These are phyloP conservation scores for Penicillium simplicissimum DNA, from an alignment of 495 filamentous ascomycete genomes.

Conservation along the genomic window DNA sequence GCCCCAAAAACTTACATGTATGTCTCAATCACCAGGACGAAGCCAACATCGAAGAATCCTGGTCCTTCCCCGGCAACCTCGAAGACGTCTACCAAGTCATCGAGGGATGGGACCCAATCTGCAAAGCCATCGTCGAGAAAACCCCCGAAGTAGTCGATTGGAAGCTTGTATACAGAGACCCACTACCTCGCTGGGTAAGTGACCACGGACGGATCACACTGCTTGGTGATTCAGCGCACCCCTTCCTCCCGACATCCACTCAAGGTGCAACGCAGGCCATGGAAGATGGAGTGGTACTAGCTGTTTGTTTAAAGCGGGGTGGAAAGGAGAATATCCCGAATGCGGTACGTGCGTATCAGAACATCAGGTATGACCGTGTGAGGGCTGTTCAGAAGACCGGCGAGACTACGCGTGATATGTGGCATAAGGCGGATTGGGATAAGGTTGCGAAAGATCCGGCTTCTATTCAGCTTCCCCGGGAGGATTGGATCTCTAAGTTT, in stretches of 20 bases:
- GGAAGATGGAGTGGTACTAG: slow-evolving; percentile 69
- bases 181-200: slow-evolving; percentile 64
- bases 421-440: slow-evolving; percentile 60
- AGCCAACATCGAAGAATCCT: slow-evolving; percentile 48
- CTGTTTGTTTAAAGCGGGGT: slow-evolving; percentile 56
- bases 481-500: slow-evolving; percentile 59
- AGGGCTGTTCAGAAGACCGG: slow-evolving; percentile 56
- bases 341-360: slow-evolving; percentile 50
- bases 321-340: slow-evolving; percentile 50
- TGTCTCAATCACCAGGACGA: slow-evolving; percentile 46
- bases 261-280: slow-evolving; percentile 73
- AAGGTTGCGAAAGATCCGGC: slow-evolving; percentile 56
- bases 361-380: slow-evolving; percentile 57
- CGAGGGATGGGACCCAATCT: slow-evolving; percentile 67
- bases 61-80: slow-evolving; percentile 46
- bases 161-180: slow-evolving; percentile 72
- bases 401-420: slow-evolving; percentile 55
- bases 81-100: slow-evolving; percentile 56
- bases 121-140: slow-evolving; percentile 56
- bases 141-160: slow-evolving; percentile 67
- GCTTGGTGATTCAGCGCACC: slow-evolving; percentile 72
- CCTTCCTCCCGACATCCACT: slow-evolving; percentile 70
- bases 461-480: slow-evolving; percentile 53
- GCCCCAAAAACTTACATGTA: neutral
- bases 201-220: slow-evolving; percentile 58